These are phyloP conservation scores for Cyclotella baltica DNA, from an alignment of 108 stramenopile genomes.

Conservation along the genomic window DNA sequence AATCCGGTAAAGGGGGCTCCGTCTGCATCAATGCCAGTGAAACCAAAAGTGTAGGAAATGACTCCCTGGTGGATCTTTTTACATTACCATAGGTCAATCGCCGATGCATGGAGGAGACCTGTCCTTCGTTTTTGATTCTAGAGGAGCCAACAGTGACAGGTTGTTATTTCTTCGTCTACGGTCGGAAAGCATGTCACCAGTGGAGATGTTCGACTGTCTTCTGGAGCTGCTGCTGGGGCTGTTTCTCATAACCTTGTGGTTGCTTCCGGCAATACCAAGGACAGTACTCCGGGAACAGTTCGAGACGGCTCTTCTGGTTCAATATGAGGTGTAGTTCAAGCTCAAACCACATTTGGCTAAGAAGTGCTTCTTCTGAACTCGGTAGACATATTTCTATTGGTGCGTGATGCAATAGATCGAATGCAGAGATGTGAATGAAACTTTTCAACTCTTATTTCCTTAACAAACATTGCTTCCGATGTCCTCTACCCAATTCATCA, in stretches of 20 bases:
- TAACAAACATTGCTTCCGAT: no score
- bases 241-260: constrained; percentile 15
- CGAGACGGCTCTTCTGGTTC: constrained; percentile 11
- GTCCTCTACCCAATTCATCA: neutral
- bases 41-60: constrained; percentile 15
- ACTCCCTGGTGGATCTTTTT: constrained; percentile 34
- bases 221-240: constrained; percentile 7
- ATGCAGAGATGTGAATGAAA: no score
- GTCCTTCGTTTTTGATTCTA: constrained; percentile 14
- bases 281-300: constrained; percentile 21
- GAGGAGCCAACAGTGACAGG: constrained; percentile 13
- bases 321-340: constrained; percentile 21
- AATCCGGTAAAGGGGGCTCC: constrained; percentile 28
- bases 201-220: constrained; percentile 14
- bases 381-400: constrained; percentile 24
- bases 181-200: neutral
- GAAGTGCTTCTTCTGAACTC: constrained; percentile 17
- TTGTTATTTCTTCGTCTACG: constrained; percentile 5
- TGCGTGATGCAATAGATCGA: neutral
- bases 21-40: constrained; percentile 34
- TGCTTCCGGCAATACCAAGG: constrained; percentile 24
- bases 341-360: constrained; percentile 13
- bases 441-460: no score
- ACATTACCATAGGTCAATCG: constrained; percentile 12
- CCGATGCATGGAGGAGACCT: constrained; percentile 18